Evolutionary conservation across 768 basidiomycete species (phyloP), one percentile per base, ranked within the genome.

Genomic region (Kondoa subrosea): DNA sequence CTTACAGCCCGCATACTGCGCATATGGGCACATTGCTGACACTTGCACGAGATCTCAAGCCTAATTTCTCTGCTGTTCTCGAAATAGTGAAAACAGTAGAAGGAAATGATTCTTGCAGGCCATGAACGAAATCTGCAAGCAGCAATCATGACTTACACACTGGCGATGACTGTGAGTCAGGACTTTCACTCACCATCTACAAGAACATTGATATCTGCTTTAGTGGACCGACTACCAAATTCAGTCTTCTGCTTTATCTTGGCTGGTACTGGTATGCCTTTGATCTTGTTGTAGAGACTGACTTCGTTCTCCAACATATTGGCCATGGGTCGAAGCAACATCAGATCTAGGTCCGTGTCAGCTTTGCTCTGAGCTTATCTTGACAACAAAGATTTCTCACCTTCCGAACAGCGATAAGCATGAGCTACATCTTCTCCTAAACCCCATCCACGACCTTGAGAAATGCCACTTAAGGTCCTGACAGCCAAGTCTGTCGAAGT

Each of bases 41-140:
- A 25, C 21, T 26, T 21, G 2, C 4, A 31, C 25, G 69, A 63
- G 14, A 65, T 4, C 71, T 68, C 57, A 72, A 25, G 2, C 71
- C 72, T 1, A 74, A 63, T 64, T 74, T 74, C 32, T 70, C 70
- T 0, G 72, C 71, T 1, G 74, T 74, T 14, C 71, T 68, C 25
- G 69, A 64, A 66, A 74, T 71, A 66, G 70, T 72, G 29, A 71
- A 73, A 3, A 72, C 72, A 2, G 74, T 74, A 2, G 69, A 70
- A 1, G 74, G 72, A 66, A 74, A 74, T 25, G 64, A 60, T 27
- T 58, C 66, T 29, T 74, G 71, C 31, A 74, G 67, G 21, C 64
- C 64, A 2, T 56, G 21, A 57, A 66, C 40, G 26, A 66, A 68
- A 12, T 27, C 61, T 63, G 61, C 14, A 4, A 56, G 4, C 40